Percentiles rank a stretch among this genome's conserved stretches.
phyloP scores from a whole-genome alignment of 768 basidiomycete species.

The Myochromella boudieri region DNA sequence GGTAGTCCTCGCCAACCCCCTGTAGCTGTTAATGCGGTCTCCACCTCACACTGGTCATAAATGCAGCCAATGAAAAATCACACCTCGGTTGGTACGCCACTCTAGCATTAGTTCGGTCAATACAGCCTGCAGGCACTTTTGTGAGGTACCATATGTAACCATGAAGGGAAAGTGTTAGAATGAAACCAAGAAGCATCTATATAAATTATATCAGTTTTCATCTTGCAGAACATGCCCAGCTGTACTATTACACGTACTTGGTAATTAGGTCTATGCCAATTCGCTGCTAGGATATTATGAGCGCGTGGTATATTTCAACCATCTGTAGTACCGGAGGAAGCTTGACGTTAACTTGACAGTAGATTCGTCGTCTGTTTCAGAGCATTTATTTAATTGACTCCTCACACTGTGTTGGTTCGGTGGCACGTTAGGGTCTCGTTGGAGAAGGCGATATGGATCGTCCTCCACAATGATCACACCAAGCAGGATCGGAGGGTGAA shows the following conservation, averaged over 20 bases:
- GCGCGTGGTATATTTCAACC: neutral
- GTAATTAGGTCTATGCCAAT: slow-evolving; percentile 62
- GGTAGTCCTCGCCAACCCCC: slow-evolving; percentile 34
- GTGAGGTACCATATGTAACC: too few relatives aligned
- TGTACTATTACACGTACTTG: slow-evolving; percentile 86
- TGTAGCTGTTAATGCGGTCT: slow-evolving; percentile 28
- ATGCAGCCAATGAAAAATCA: slow-evolving; percentile 66
- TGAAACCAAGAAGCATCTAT: too few relatives aligned
- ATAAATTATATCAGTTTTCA: slow-evolving; percentile 17
- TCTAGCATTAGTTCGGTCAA: slow-evolving; percentile 58
- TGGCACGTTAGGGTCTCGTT: slow-evolving; percentile 54
- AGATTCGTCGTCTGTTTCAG: slow-evolving; percentile 45
- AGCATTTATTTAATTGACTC: too few relatives aligned
- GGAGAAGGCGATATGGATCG: slow-evolving; percentile 80
- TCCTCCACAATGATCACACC: slow-evolving; percentile 82
- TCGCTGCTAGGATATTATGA: neutral
- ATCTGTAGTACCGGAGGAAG: slow-evolving; percentile 49
- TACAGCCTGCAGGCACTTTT: slow-evolving; percentile 52
- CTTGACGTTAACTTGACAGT: slow-evolving; percentile 58
- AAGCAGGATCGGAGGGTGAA: too few relatives aligned
- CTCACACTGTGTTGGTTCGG: too few relatives aligned
- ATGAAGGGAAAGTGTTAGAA: too few relatives aligned
- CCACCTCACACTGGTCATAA: slow-evolving; percentile 60
- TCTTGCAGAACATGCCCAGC: slow-evolving; percentile 80
- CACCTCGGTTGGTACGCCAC: slow-evolving; percentile 68